phyloP scores from a whole-genome alignment of 2,329 filamentous ascomycete species.

The Fusarium sp. region DNA sequence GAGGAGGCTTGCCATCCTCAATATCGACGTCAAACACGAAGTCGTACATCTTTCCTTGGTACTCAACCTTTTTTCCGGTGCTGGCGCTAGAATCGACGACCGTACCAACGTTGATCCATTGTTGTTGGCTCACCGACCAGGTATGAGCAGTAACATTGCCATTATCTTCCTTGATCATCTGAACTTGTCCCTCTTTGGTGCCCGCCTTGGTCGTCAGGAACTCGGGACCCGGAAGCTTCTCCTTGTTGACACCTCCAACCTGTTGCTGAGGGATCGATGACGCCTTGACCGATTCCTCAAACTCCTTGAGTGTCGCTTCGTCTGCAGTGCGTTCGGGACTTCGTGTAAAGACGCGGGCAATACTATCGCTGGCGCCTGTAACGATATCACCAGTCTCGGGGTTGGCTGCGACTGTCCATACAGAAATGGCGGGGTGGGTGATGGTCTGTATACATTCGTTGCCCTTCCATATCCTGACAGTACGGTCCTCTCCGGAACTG shows the following conservation, averaged over 20 bases:
- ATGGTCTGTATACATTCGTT: slow-evolving; percentile 92
- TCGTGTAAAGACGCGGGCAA: slow-evolving; percentile 87
- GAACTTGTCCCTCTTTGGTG: slow-evolving; percentile 95
- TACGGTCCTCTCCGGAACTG: slow-evolving; percentile 95
- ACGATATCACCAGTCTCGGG: slow-evolving; percentile 88
- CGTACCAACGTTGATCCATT: slow-evolving; percentile 93
- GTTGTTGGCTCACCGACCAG: slow-evolving; percentile 79
- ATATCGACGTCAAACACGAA: slow-evolving; percentile 98
- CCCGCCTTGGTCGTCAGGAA: slow-evolving; percentile 86
- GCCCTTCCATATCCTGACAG: slow-evolving; percentile 88
- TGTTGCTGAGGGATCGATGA: slow-evolving; percentile 92
- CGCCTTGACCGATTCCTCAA: slow-evolving; percentile 84
- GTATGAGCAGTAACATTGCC: slow-evolving; percentile 88
- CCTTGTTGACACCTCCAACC: slow-evolving; percentile 87
- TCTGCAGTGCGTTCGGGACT: slow-evolving; percentile 77
- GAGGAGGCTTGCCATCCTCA: slow-evolving; percentile 89
- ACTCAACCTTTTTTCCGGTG: slow-evolving; percentile 80
- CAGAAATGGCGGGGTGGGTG: slow-evolving; percentile 95
- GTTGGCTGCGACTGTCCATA: slow-evolving; percentile 92
- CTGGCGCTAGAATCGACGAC: slow-evolving; percentile 92
- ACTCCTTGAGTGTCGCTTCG: slow-evolving; percentile 75
- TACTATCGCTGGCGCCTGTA: slow-evolving; percentile 90
- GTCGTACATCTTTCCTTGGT: slow-evolving; percentile 90
- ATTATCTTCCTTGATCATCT: slow-evolving; percentile 87
- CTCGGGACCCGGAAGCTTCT: slow-evolving; percentile 88